Base-by-base conservation (phyloP, 129 eudicot species). In the Calendula officinalis region DNA sequence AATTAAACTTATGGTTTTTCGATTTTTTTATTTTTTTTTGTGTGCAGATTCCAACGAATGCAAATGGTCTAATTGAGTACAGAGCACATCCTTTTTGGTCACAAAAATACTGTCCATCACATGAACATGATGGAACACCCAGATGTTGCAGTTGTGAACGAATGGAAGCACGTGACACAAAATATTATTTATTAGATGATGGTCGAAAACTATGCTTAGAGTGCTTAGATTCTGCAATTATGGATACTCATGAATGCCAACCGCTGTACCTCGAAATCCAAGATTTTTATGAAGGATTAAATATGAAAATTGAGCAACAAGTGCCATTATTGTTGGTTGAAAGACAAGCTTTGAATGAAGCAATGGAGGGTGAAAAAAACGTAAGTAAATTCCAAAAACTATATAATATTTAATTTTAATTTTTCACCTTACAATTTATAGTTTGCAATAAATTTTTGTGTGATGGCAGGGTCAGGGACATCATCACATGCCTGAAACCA, bases 61-160 rank as follows among this genome's bases (percentile, higher is more conserved):
- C 72, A 51, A 85, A 84, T 51, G 99, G 99, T 61, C 82, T 88
- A 39, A 88, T 94, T 11, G 99, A 88, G 79, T 94, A 94, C 66
- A 80, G 92, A 76, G 99, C 90, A 22, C 99, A 94, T 80, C 80
- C 75, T 5, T 75, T 75, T 40, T 75, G 80, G 80, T 52, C 0
- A 75, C 80, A 75, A 50, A 68, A 75, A 35, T 75, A 67, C 16
- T 75, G 80, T 60, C 80, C 70, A 3, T 61, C 75, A 75, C 80
- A 75, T 57, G 75, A 75, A 51, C 64, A 68, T 52, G 80, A 75
- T n/a, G 14, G 73, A 47, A 74, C 78, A 9, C 75, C 80, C 16
- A 43, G 80, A 42, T 75, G 80, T 62, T 60, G 70, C 51, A 68
- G 80, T 40, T 75, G 80, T 46, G 80, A 68, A 62, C 69, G 80